Base-by-base conservation (phyloP, 805 yeast species). In the Zygoascus biomembranicola region DNA sequence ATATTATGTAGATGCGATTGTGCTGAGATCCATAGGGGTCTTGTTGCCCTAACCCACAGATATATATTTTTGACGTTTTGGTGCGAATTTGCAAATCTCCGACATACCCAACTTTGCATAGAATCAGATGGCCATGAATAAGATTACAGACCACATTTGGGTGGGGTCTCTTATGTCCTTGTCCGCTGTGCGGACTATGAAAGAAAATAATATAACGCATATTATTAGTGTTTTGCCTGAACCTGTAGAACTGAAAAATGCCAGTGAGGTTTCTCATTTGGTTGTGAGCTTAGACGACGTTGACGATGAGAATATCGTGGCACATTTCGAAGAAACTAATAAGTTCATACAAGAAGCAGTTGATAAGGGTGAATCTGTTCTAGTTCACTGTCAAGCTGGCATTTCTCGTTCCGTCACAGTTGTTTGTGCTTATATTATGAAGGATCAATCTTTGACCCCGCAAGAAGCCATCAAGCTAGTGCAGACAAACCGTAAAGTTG, bases 321-420 rank as follows among this genome's bases (percentile, higher is more conserved):
- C 79, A 55, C 73, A 77, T 57, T 76, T 92, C 51, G 76, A 77
- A n/a, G 76, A 76, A 46, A 73, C 85, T 0, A 84, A 84, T 60
- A 69, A 69, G 10, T 89, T 87, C 65, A 85, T 92, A 1, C 85
- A 83, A 48, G 63, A 68, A 2, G 89, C 88, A 0, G 70, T 60
- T 28, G 16, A 53, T 18, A 50, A 48, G 14, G 67, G 67, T 37
- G 67, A 61, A 8, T 61, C 64, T 9, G 67, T 72, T 4, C 62
- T 73, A 6, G 73, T 73, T n/a, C 77, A 73, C 53, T 73, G 77
- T 67, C 87, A 92, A 55, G 97, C 96, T 31, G 99, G 99, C 0
- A 87, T 88, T 31, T 89, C 97, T 0, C 75, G 99, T 58, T 87
- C 96, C 5, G 92, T 87, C 0, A 83, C 97, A 0, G 84, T 90